phyloP scores from a whole-genome alignment of 805 yeast genomes.

The Cyberlindnera xishuangbannaensis region DNA sequence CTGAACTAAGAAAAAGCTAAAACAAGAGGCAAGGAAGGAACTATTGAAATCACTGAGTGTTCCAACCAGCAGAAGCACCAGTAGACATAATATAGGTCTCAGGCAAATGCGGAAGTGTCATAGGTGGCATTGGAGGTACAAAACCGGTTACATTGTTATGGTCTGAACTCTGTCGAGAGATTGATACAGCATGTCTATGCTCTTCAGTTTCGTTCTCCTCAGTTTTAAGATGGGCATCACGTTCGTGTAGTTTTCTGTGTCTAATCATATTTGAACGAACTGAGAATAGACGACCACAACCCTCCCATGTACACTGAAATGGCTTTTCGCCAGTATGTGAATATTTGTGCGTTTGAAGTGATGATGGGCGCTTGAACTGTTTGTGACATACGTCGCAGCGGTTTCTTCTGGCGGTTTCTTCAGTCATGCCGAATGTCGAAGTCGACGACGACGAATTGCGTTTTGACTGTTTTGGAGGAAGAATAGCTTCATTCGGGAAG shows the following conservation, averaged over 20 bases:
- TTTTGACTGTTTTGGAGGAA: no score
- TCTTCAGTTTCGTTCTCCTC: no score
- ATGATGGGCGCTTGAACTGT: constrained; percentile 77
- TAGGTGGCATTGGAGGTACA: no score
- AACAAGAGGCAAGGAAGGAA: no score
- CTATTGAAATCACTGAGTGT: no score
- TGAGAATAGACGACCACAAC: constrained; percentile 64
- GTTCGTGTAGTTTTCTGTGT: constrained; percentile 62
- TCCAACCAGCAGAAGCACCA: no score
- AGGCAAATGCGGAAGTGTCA: no score
- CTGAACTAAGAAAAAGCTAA: no score
- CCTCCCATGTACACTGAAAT: constrained; percentile 54
- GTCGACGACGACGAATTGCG: neutral
- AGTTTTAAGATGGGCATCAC: constrained; percentile 17
- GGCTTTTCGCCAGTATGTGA: constrained; percentile 84
- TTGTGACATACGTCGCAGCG: constrained; percentile 57
- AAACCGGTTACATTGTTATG: no score
- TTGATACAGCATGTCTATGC: no score
- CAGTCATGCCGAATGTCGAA: constrained; percentile 30
- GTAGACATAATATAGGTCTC: no score
- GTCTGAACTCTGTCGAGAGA: no score
- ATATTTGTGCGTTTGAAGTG: constrained; percentile 71
- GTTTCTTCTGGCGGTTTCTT: constrained; percentile 40
- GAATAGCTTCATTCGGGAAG: constrained; percentile 13
- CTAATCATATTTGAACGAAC: constrained; percentile 80